Evolutionary conservation across 495 filamentous ascomycete species (phyloP), one percentile per base, ranked within the genome.

Genomic region (Xylaria grammica): DNA sequence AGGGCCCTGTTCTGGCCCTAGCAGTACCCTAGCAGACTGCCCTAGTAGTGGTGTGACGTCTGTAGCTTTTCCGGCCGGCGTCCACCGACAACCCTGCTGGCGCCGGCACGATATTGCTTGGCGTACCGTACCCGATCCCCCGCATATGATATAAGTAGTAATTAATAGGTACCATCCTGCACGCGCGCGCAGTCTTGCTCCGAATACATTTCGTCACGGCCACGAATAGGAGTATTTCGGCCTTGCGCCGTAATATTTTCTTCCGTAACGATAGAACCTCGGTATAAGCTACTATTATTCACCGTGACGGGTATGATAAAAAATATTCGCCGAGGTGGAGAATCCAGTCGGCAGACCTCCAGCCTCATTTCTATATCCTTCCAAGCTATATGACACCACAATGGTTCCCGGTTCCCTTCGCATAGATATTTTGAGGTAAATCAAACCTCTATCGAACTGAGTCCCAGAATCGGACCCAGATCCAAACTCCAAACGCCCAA

Each of bases 131-230:
- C 19, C 24, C 50, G 9, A 7, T 26, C 24, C 13, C 3, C 2
- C 1, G 29, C 13, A 9, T 24, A 24, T 32, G 27, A n/a, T n/a
- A n/a, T 10, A 15, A n/a, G 7, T 40, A 40, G 15, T 32, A 32
- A n/a, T n/a, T 40, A 60, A 27, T 50, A 24, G 29, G n/a, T 20
- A 32, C 30, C n/a, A 29, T 58, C 17, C 17, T 8, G 17, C 17
- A n/a, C 40, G 26, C 15, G 24, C 45, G 6, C 19, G 29, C 19
- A 36, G 26, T 1, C n/a, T n/a, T 17, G 45, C 48, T 62, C 48
- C 60, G 49, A 45, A 53, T 62, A 32, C 27, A 53, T 53, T 53
- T 62, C 48, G 60, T 62, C 34, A 62, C 49, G 4, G 13, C n/a
- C 24, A 26, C 20, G 20, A 3, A 38, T 61, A 36, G 1, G 40